Evolutionary conservation across 2,329 filamentous ascomycete species (phyloP).

Genomic region (Aspergillus udagawae): DNA sequence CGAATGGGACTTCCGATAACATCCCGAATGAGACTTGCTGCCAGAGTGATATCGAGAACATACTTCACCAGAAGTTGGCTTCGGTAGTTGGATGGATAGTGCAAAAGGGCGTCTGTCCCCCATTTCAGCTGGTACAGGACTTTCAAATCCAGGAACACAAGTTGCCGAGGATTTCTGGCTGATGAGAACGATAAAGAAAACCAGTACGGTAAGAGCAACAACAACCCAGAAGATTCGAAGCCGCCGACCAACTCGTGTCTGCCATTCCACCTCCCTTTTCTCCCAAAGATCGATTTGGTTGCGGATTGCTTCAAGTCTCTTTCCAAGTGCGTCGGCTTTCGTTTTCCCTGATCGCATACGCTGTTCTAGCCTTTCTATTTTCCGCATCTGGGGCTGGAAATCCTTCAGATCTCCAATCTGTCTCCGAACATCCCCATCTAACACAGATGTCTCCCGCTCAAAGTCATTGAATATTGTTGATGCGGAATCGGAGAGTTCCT

Average conservation of each 20-base stretch:
- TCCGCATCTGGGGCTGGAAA: constrained; percentile 36
- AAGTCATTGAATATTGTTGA: constrained; percentile 36
- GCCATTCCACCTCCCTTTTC: constrained; percentile 40
- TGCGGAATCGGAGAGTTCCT: constrained; percentile 37
- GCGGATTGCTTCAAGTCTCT: constrained; percentile 37
- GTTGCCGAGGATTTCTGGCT: constrained; percentile 22
- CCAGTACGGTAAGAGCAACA: constrained; percentile 21
- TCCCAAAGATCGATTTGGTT: constrained; percentile 42
- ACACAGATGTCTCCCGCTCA: constrained; percentile 29
- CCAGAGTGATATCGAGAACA: neutral
- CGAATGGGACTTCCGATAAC: constrained; percentile 2
- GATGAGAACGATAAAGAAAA: constrained; percentile 27
- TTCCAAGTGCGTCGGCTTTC: constrained; percentile 33
- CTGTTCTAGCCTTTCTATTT: constrained; percentile 34
- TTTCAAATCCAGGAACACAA: neutral
- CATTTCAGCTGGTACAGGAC: constrained; percentile 6
- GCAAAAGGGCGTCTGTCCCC: neutral
- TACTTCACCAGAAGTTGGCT: neutral
- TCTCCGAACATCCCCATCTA: constrained; percentile 36
- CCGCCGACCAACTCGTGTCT: constrained; percentile 34
- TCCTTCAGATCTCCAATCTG: constrained; percentile 36
- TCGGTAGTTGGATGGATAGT: neutral
- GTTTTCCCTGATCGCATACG: constrained; percentile 36
- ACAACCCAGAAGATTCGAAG: constrained; percentile 38
- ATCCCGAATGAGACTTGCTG: neutral